These are phyloP conservation scores for Barnettozyma hawaiiensis DNA, from an alignment of 1,139 yeast species.

Conservation along the genomic window DNA sequence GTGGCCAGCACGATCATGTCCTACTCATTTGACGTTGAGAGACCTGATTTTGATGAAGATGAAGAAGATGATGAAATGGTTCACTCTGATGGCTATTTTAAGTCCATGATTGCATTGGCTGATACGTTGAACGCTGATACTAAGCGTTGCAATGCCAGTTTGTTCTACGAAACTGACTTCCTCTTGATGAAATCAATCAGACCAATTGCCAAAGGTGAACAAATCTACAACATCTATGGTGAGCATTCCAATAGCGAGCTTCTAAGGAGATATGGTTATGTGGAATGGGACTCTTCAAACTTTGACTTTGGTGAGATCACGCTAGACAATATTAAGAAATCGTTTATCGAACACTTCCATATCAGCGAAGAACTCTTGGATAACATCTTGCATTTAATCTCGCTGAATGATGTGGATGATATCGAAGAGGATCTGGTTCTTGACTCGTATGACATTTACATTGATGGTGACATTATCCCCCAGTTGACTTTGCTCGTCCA, in stretches of 20 bases:
- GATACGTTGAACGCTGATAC: conserved; percentile 89
- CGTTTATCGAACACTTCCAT: conserved; percentile 18
- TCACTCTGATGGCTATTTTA: conserved; percentile 44
- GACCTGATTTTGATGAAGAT: conserved; percentile 33
- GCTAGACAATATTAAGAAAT: conserved; percentile 33
- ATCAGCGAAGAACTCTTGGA: conserved; percentile 27
- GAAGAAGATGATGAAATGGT: conserved; percentile 34
- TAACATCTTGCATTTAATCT: conserved; percentile 24
- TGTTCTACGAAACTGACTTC: conserved; percentile 42
- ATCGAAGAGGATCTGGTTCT: conserved; percentile 46
- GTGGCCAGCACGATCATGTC: conserved; percentile 70
- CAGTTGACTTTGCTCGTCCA: conserved; percentile 53
- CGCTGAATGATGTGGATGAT: conserved; percentile 31
- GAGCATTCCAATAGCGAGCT: conserved; percentile 87
- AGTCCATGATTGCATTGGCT: conserved; percentile 91
- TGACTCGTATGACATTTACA: conserved; percentile 59
- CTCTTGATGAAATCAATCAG: conserved; percentile 69
- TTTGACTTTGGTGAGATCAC: conserved; percentile 80
- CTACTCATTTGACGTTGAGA: conserved; percentile 60
- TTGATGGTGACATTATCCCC: conserved; percentile 49
- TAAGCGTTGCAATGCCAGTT: conserved; percentile 66
- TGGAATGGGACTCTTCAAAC: conserved; percentile 68
- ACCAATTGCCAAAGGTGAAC: conserved; percentile 58
- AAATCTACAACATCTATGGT: conserved; percentile 83
- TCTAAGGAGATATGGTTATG: conserved; percentile 85